These are phyloP conservation scores for Magnolia kwangsiensis DNA, from an alignment of 164 flowering plant species.

Conservation along the genomic window DNA sequence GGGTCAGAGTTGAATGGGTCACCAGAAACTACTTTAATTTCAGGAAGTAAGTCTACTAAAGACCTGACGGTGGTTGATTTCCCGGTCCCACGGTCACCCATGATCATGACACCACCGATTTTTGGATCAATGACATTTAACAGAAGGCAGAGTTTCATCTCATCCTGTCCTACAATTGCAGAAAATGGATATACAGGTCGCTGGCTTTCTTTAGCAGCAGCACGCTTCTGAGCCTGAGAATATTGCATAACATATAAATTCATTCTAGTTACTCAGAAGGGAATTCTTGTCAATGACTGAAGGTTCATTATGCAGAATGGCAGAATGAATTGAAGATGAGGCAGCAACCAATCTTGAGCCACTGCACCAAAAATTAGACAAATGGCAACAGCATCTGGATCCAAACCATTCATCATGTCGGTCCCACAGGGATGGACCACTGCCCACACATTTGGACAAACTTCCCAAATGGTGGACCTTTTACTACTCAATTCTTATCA, in stretches of 20 bases:
- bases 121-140: conserved; percentile 95
- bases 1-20: conserved; percentile 97
- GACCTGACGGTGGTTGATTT: conserved; percentile 95
- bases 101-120: conserved; percentile 97
- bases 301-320: neutral
- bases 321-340: neutral
- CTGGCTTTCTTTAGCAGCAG: conserved; percentile 58
- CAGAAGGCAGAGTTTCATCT: conserved; percentile 93
- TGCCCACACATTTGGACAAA: neutral
- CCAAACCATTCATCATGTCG: neutral
- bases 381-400: neutral
- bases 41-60: conserved; percentile 86
- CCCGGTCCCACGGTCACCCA: conserved; percentile 98
- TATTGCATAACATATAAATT: conserved; percentile 10
- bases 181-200: conserved; percentile 94
- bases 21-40: conserved; percentile 70
- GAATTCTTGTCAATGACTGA: neutral
- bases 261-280: neutral
- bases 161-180: conserved; percentile 97
- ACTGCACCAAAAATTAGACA: neutral
- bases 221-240: conserved; percentile 48
- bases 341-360: neutral
- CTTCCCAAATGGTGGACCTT: neutral
- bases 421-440: neutral
- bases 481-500: too few species aligned